These are phyloP conservation scores for Corynascus novoguineensis DNA, from an alignment of 495 filamentous ascomycete genomes.

Conservation along the genomic window DNA sequence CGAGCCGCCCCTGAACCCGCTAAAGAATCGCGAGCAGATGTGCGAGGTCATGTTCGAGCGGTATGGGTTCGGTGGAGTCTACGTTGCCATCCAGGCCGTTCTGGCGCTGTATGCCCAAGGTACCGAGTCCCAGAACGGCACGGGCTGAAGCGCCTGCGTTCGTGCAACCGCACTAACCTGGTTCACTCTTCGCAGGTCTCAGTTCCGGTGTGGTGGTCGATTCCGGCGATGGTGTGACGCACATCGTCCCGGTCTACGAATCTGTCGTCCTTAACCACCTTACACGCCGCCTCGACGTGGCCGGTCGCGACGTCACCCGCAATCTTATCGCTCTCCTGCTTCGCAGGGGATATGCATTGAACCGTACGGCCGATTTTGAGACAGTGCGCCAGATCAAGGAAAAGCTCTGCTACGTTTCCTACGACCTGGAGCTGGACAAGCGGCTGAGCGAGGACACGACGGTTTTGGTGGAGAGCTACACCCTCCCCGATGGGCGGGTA, in stretches of 20 bases:
- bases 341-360: constrained; percentile 91
- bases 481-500: constrained; percentile 89
- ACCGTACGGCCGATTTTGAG: constrained; percentile 98
- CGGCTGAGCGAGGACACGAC: constrained; percentile 95
- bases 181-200: constrained; percentile 54
- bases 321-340: constrained; percentile 95
- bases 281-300: constrained; percentile 87
- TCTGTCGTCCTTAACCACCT: constrained; percentile 96
- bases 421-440: constrained; percentile 95
- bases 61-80: constrained; percentile 93
- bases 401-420: constrained; percentile 98
- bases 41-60: constrained; percentile 97
- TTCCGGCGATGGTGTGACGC: constrained; percentile 95
- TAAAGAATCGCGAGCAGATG: constrained; percentile 95
- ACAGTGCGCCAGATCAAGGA: constrained; percentile 99
- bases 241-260: constrained; percentile 98
- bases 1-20: constrained; percentile 95
- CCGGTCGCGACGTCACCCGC: constrained; percentile 92
- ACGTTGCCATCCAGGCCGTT: constrained; percentile 97
- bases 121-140: constrained; percentile 30
- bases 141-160: not conserved
- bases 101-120: constrained; percentile 96
- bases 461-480: constrained; percentile 95
- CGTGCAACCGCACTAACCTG: not conserved
- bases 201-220: constrained; percentile 96